These are phyloP conservation scores for Barnettozyma populi DNA, from an alignment of 805 yeast species.

Conservation along the genomic window DNA sequence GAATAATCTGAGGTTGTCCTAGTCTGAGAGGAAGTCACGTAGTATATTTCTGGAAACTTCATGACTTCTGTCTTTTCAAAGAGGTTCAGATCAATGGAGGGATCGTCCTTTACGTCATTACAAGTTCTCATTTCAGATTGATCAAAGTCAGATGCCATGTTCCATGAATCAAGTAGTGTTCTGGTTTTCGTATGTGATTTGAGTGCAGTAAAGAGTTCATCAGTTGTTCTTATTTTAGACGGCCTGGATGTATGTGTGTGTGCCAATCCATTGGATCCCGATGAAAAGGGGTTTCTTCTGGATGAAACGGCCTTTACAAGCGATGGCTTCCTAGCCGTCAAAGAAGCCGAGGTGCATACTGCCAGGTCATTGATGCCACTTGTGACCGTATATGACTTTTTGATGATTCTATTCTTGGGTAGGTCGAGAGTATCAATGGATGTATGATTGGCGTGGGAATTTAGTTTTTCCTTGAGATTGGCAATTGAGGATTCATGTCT, in stretches of 20 bases:
- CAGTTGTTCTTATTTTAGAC: conserved; percentile 5
- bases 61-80: conserved; percentile 60
- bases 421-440: conserved; percentile 6
- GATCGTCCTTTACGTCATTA: conserved; percentile 6
- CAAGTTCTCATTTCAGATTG: neutral
- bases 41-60: conserved; percentile 45
- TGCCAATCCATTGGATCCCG: neutral
- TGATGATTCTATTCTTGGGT: conserved; percentile 14
- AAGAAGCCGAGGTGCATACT: neutral
- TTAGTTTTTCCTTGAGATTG: conserved; percentile 7
- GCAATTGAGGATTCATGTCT: conserved; percentile 16
- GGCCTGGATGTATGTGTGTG: neutral
- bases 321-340: conserved; percentile 7
- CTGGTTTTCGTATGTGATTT: conserved; percentile 14
- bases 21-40: conserved; percentile 34
- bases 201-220: conserved; percentile 9
- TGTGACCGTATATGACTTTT: conserved; percentile 19
- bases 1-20: conserved; percentile 6
- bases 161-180: conserved; percentile 7
- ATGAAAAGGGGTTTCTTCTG: neutral
- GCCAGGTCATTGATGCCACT: conserved; percentile 14
- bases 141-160: neutral
- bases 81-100: conserved; percentile 31
- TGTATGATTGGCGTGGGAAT: neutral
- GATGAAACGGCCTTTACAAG: neutral